Base-by-base conservation (phyloP, 805 yeast genomes). In the Sugiyamaella valdiviana region DNA sequence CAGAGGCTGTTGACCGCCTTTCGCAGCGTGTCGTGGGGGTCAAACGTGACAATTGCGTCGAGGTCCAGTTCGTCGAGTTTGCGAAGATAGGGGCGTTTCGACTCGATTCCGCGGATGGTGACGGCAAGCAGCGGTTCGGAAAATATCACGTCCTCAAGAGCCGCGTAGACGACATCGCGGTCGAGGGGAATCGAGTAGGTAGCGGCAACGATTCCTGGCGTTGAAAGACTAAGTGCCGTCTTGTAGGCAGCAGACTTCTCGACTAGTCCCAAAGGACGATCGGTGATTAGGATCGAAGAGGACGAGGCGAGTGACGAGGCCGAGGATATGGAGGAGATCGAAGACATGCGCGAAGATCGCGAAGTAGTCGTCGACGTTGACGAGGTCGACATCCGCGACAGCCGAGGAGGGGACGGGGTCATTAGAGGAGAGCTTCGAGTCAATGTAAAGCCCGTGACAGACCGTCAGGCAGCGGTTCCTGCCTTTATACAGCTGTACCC, bases 91-190 rank as follows among this genome's bases (percentile, higher is more conserved):
- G 48, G 52, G 17, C 36, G 39, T 45, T 45, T 45, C 14, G 36
- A 36, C 24, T 38, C 42, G 12, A 39, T 10, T 23, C 39, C 45
- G 19, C 41, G 40, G 19, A 49, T 42, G 32, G 46, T 49, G 23
- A 42, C 45, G 16, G 43, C 39, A 19, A 49, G 43, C 41, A 49
- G 12, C 2, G 52, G 52, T 29, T 49, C 52, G 9, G 38, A 17
- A 3, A n/a, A 22, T 15, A 49, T 32, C 36, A 49, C 20, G 7
- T 45, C 49, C 23, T 41, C 35, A 24, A 49, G 29, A n/a, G 49
- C 49, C 14, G 44, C 32, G 32, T 36, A 49, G 3, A 49, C 19
- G 21, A 23, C 16, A 1, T 37, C 44, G 23, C 36, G 24, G 7
- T 24, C n/a, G 6, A 49, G 32, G 2, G 17, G 20, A n/a, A 17